These are phyloP conservation scores for Erythrobasidium yunnanense DNA, from an alignment of 768 basidiomycete species.

Conservation along the genomic window DNA sequence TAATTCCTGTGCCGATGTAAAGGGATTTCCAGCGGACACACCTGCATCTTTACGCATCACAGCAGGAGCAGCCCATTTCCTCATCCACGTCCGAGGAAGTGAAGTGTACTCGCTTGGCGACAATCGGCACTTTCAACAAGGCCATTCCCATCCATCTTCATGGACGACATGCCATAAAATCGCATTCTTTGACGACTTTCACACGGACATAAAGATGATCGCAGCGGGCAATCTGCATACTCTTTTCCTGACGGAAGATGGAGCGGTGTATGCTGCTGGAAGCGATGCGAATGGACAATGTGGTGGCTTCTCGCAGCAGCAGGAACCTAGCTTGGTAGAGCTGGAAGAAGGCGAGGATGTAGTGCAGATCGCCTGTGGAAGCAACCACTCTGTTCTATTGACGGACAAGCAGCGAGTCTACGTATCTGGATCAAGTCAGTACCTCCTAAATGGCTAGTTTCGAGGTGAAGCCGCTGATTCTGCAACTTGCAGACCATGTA, in stretches of 20 bases:
- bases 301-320: conserved; percentile 6
- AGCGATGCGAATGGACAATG: conserved; percentile 14
- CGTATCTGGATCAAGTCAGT: conserved; percentile 9
- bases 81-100: not conserved
- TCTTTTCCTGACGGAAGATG: not conserved
- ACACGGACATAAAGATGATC: not conserved
- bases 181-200: conserved; percentile 1
- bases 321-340: conserved; percentile 10
- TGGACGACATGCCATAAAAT: not conserved
- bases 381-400: not conserved
- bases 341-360: conserved; percentile 7
- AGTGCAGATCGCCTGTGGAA: conserved; percentile 7
- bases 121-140: conserved; percentile 20
- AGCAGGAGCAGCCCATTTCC: conserved; percentile 13
- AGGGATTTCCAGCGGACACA: not conserved
- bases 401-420: not conserved
- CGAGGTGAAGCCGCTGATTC: too few species aligned
- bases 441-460: not conserved
- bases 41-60: not conserved
- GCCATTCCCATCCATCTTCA: not conserved
- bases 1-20: not conserved
- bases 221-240: conserved; percentile 7
- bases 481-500: conserved; percentile 20
- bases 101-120: not conserved
- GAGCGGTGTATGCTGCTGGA: conserved; percentile 1